These are phyloP conservation scores for Phanerochaete sordida DNA, from an alignment of 768 basidiomycete genomes.

Conservation along the genomic window DNA sequence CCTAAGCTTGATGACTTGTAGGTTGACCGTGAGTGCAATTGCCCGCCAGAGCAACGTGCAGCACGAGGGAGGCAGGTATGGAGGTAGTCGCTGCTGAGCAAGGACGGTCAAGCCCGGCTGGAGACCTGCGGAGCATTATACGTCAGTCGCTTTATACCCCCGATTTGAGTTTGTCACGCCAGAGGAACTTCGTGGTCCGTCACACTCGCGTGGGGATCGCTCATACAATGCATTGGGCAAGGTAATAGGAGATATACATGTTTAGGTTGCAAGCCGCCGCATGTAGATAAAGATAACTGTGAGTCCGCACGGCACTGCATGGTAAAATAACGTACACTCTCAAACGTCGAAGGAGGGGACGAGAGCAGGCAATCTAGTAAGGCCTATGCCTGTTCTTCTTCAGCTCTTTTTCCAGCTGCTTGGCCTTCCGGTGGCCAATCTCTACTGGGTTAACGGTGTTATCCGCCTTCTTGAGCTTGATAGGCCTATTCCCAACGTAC, in stretches of 20 bases:
- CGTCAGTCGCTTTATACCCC: no score
- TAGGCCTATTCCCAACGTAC: constrained; percentile 97
- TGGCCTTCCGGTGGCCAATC: constrained; percentile 91
- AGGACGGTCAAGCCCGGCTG: no score
- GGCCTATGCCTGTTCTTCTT: constrained; percentile 86
- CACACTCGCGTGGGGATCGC: not conserved
- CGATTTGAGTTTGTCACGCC: no score
- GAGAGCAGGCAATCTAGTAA: constrained; percentile 42
- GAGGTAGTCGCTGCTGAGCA: no score
- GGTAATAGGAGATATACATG: not conserved
- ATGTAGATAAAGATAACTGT: constrained; percentile 11
- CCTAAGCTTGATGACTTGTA: no score
- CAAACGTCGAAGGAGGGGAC: not conserved
- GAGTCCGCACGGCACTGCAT: constrained; percentile 14
- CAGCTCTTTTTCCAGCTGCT: constrained; percentile 82
- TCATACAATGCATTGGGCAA: not conserved
- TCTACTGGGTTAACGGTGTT: constrained; percentile 85
- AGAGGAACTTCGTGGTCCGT: not conserved
- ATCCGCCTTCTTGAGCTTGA: constrained; percentile 94
- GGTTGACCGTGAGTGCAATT: no score
- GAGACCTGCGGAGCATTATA: no score
- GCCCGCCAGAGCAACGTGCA: no score
- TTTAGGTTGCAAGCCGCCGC: not conserved
- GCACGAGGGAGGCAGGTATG: no score
- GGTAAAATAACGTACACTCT: constrained; percentile 13